These are phyloP conservation scores for Thelephora terrestris DNA, from an alignment of 1,284 basidiomycete species.

Conservation along the genomic window DNA sequence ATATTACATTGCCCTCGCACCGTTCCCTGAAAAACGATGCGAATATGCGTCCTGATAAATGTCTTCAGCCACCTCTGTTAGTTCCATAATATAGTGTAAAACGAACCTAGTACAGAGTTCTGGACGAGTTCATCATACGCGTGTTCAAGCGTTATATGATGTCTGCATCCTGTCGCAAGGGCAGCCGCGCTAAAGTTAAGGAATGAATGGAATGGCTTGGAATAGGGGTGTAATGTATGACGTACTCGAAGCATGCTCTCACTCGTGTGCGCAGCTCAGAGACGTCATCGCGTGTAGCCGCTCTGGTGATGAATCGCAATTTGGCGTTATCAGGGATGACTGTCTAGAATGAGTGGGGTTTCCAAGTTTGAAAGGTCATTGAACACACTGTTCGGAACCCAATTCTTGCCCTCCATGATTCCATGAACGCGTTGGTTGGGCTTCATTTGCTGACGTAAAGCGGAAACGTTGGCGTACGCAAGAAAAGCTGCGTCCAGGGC, in stretches of 20 bases:
- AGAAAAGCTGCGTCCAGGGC: slow-evolving; percentile 79
- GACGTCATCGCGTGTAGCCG: slow-evolving; percentile 51
- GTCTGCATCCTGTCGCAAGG: slow-evolving; percentile 58
- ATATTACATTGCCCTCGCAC: slow-evolving; percentile 16
- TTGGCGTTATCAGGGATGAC: slow-evolving; percentile 75
- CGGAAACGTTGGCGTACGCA: slow-evolving; percentile 67
- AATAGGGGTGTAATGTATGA: slow-evolving; percentile 6
- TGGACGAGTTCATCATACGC: slow-evolving; percentile 53
- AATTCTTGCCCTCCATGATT: slow-evolving; percentile 50
- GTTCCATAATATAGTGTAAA: neutral
- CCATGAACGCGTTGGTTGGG: slow-evolving; percentile 58
- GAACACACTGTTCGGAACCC: slow-evolving; percentile 50
- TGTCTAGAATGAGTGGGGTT: slow-evolving; percentile 16
- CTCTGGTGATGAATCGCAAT: slow-evolving; percentile 63
- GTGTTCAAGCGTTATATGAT: slow-evolving; percentile 32
- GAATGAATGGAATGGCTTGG: slow-evolving; percentile 20
- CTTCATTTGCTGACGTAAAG: slow-evolving; percentile 54
- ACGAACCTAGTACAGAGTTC: slow-evolving; percentile 46
- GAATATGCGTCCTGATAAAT: slow-evolving; percentile 16
- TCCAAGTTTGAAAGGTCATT: slow-evolving; percentile 13
- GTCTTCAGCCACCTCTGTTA: slow-evolving; percentile 7
- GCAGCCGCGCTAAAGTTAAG: slow-evolving; percentile 48
- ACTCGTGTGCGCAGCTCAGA: slow-evolving; percentile 47
- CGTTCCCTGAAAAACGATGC: neutral
- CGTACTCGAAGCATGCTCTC: slow-evolving; percentile 59